Percentiles rank a stretch among this genome's conserved stretches.
These are phyloP conservation scores for Dioszegia hungarica DNA, from an alignment of 768 basidiomycete species.

Conservation along the genomic window DNA sequence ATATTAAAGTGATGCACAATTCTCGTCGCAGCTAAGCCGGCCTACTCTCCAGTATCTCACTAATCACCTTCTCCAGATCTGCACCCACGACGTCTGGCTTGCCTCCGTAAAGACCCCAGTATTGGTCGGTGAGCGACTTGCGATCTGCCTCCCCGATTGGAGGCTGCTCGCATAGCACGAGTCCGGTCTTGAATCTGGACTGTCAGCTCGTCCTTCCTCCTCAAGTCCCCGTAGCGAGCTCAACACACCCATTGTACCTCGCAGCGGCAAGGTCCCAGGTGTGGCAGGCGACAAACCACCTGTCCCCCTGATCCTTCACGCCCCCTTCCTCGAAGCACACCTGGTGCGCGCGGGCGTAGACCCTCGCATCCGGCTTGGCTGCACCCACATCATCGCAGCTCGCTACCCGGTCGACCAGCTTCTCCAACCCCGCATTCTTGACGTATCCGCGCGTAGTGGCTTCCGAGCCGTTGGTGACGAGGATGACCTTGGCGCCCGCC, in stretches of 20 bases:
- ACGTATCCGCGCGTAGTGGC: slow-evolving; percentile 23
- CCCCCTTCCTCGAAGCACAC: slow-evolving; percentile 6
- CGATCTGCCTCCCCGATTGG: slow-evolving; percentile 6
- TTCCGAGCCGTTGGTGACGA: slow-evolving; percentile 28
- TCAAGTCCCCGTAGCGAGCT: too few species aligned
- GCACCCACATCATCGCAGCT: slow-evolving; percentile 30
- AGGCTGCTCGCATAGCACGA: slow-evolving; percentile 20
- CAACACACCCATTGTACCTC: slow-evolving; percentile 26
- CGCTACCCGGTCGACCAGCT: slow-evolving; percentile 14
- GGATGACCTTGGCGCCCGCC: slow-evolving; percentile 13
- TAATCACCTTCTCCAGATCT: slow-evolving; percentile 18
- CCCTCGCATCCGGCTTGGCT: slow-evolving; percentile 21
- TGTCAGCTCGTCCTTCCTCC: background rate
- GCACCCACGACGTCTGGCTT: slow-evolving; percentile 25
- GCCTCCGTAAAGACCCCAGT: slow-evolving; percentile 23
- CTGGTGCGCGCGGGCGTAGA: slow-evolving; percentile 18
- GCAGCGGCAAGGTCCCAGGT: slow-evolving; percentile 30
- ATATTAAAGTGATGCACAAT: too few species aligned
- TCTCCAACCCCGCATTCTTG: slow-evolving; percentile 9
- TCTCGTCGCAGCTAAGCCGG: background rate
- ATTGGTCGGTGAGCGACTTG: slow-evolving; percentile 2
- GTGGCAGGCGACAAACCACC: slow-evolving; percentile 36
- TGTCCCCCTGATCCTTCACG: slow-evolving; percentile 6
- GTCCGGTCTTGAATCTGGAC: slow-evolving; percentile 26
- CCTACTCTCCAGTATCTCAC: slow-evolving; percentile 4